Evolutionary conservation across 768 basidiomycete genomes (phyloP).

Genomic region (Cyathus striatus): DNA sequence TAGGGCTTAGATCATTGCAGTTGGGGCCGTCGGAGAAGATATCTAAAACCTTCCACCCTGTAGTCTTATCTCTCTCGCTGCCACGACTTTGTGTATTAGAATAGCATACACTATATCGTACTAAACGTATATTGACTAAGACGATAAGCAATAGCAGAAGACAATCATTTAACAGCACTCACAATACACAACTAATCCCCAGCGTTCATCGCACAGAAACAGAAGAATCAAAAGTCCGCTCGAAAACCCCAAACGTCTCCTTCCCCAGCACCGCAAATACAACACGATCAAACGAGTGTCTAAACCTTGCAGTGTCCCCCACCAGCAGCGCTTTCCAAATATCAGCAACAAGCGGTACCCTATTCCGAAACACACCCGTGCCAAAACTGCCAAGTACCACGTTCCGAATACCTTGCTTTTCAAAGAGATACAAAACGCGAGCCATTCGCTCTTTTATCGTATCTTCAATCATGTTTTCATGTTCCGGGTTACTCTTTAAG

Average conservation of each 20-base stretch:
- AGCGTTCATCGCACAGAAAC: no score
- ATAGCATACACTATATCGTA: no score
- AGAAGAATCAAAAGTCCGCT: constrained; percentile 13
- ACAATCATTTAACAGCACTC: no score
- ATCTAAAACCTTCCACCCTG: no score
- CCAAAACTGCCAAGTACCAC: constrained; percentile 74
- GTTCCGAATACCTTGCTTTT: constrained; percentile 48
- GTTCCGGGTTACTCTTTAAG: constrained; percentile 6
- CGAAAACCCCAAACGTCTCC: constrained; percentile 16
- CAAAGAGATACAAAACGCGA: constrained; percentile 57
- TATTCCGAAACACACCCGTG: constrained; percentile 68
- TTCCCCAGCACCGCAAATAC: constrained; percentile 51
- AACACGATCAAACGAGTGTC: constrained; percentile 52
- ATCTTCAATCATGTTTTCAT: constrained; percentile 18
- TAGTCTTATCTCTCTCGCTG: no score
- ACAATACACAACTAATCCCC: no score
- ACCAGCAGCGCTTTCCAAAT: constrained; percentile 61
- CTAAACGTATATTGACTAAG: no score
- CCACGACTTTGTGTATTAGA: no score
- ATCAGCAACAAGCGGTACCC: constrained; percentile 47
- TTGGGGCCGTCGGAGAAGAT: no score
- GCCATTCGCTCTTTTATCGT: constrained; percentile 71
- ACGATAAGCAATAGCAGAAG: no score
- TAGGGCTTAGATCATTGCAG: no score
- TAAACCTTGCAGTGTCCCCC: constrained; percentile 44